A percentile compares a stretch with the other conserved stretches of the same genome.
Conservation (phyloP, 2,329 filamentous ascomycete genomes). For the Verticillium albo-atrum region DNA sequence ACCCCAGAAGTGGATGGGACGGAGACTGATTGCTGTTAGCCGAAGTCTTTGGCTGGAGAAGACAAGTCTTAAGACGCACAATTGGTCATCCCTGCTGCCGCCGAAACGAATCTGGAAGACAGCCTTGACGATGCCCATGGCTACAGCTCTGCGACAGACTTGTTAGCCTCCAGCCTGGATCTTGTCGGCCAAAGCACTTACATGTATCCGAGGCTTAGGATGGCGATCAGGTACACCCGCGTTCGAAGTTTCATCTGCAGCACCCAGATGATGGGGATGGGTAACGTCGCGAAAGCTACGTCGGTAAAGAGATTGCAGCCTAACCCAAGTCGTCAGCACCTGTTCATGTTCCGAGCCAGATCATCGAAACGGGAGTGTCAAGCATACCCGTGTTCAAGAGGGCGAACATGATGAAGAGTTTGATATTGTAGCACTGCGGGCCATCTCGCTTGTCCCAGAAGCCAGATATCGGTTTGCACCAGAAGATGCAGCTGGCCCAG, state of each 20-base stretch:
- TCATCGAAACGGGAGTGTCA: slow-evolving; percentile 4
- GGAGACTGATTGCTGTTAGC: background rate
- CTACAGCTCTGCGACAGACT: slow-evolving; percentile 24
- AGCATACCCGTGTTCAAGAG: slow-evolving; percentile 25
- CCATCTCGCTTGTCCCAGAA: slow-evolving; percentile 13
- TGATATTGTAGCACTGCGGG: slow-evolving; percentile 7
- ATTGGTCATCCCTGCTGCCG: slow-evolving; percentile 25
- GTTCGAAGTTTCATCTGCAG: slow-evolving; percentile 31
- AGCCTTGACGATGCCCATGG: slow-evolving; percentile 33
- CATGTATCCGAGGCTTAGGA: slow-evolving; percentile 38
- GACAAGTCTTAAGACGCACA: slow-evolving; percentile 14
- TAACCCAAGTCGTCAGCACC: background rate
- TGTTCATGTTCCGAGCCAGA: background rate
- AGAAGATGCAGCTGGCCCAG: slow-evolving; percentile 16
- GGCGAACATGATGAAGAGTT: slow-evolving; percentile 21
- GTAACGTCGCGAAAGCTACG: slow-evolving; percentile 36
- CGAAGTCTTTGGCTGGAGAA: no score
- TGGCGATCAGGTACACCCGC: slow-evolving; percentile 31
- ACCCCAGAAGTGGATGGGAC: background rate
- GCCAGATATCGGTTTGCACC: slow-evolving; percentile 16
- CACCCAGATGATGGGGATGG: slow-evolving; percentile 34
- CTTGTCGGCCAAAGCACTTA: slow-evolving; percentile 11
- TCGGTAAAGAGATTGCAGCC: slow-evolving; percentile 37
- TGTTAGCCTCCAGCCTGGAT: background rate
- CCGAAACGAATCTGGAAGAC: slow-evolving; percentile 27